Evolutionary conservation across 1,139 yeast genomes (phyloP), one percentile per base, ranked within the genome.

Genomic region (Eremothecium coryli): DNA sequence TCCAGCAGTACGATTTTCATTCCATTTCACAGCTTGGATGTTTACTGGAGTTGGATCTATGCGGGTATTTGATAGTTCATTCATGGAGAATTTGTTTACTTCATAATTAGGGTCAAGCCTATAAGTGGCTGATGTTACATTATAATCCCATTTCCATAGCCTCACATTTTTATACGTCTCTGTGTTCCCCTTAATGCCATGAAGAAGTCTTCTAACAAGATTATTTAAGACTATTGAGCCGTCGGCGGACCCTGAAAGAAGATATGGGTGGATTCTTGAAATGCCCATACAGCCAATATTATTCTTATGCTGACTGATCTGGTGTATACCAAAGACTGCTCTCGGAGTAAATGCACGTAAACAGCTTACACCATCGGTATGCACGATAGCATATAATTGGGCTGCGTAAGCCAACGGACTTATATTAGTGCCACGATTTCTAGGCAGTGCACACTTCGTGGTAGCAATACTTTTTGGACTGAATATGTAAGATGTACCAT

Each of bases 11-110:
- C 56, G 42, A 32, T 64, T 66, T 37, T 74, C 81, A 48, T 74
- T 73, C 88, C 94, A 82, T 7, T 72, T 68, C 1, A 76, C 39
- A 5, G 73, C 53, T 0, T 78, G 68, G 4, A 82, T 62, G 14
- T 65, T 58, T 3, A 76, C 63, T 10, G 74, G 70, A 8, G 70
- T 64, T 3, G 85, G 80, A 39, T 67, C 71, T 2, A 71, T 55
- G 9, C 64, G 60, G 10, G 63, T 41, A 18, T 43, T 45, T 5
- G 49, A 45, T 4, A 46, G 38, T 26, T 60, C 64, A 24, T 45
- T 43, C 2, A 48, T 43, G n/a, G 38, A 30, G n/a, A 54, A 33
- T 13, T 43, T 49, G 25, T 44, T 54, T 2, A 56, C 52, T 3
- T 46, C 44, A 32, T 57, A 56, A 14, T 50, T 47, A 18, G 56